Base-by-base conservation (phyloP, 805 yeast genomes). In the Wickerhamiella occidentalis region DNA sequence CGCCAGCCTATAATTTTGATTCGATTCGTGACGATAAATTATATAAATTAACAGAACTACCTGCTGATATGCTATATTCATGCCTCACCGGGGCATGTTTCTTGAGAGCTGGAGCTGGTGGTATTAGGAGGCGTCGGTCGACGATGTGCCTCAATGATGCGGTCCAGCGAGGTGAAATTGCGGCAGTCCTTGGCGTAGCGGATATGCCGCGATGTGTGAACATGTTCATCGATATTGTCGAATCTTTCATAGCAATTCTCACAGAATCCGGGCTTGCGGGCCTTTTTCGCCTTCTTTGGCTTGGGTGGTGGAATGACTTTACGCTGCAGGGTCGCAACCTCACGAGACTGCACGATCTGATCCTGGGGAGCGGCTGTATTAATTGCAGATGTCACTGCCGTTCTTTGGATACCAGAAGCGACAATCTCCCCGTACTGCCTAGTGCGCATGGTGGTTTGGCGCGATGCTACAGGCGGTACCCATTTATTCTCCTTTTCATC, bases 211-310 rank as follows among this genome's bases (percentile, higher is more conserved):
- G 74, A 75, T 21, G 85, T 73, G 25, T 60, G 58, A 37, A 85
- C 75, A 62, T 90, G 98, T 51, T 77, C 84, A 22, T 79, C 84
- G 59, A 87, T 80, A 55, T 78, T 77, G 47, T 83, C 88, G 61
- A 83, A 90, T 61, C 80, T 80, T 52, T 82, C 82, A 21, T 90
- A 72, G 65, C 98, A 90, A 61, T 90, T 90, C 62, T 90, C 98
- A 67, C 98, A 90, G 64, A 85, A 88, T 0, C 96, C 96, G 49
- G 56, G 54, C 46, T 65, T 66, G 28, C 52, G 40, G 25, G 45
- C 41, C 17, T 47, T 47, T 8, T 43, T 43, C 15, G 51, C 64
- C 40, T 59, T 60, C 59, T 56, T 56, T 48, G 51, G 30, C 23
- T 41, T 47, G 36, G 49, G 42, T 7, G 53, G 47, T 21, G 29